Base-by-base conservation (phyloP, 176 grass and related monocot species). In the Dendrocalamus sinicus region DNA sequence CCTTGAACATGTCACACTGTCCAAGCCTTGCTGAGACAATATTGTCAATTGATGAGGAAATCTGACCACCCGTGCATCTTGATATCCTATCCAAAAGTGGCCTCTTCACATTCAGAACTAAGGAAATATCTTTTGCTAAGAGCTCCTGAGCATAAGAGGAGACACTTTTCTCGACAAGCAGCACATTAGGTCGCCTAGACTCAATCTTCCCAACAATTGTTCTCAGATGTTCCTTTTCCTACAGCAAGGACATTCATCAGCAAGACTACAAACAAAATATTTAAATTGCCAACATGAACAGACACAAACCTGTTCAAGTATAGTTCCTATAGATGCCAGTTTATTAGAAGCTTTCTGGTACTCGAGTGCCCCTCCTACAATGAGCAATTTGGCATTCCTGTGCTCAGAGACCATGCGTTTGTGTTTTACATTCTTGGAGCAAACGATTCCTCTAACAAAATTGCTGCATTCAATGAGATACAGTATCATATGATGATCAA, bases 371-470 rank as follows among this genome's bases (percentile, higher is more conserved):
- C 95, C 95, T 90, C 91, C 95, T 72, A 95, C 85, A 92, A 98
- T 87, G 85, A 98, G 89, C 87, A 98, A 80, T 83, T 79, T 93
- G 80, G 88, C 93, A 48, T 90, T 93, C 70, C 50, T 81, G 76
- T 95, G 88, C 60, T 93, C 93, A 10, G 91, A 91, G 7, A 98
- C 72, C 95, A 98, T 98, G 61, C 93, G 87, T 72, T 98, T 98
- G 80, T 98, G 93, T 60, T 93, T 98, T 76, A 98, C 55, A 91
- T 98, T 98, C 82, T 98, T 98, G 32, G 93, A 92, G 87, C 95
- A 98, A 79, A 95, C 95, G 67, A 98, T 87, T 73, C 95, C 95
- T 83, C 87, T 95, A 28, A 98, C 70, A 85, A 98, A 86, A 70
- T 91, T 81, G 58, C 95, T 98, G 89, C 69, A 81, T 53, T 55